A percentile compares a stretch with the other conserved stretches of the same genome.
phyloP scores from a whole-genome alignment of 768 basidiomycete species.

The Auriscalpium vulgare region DNA sequence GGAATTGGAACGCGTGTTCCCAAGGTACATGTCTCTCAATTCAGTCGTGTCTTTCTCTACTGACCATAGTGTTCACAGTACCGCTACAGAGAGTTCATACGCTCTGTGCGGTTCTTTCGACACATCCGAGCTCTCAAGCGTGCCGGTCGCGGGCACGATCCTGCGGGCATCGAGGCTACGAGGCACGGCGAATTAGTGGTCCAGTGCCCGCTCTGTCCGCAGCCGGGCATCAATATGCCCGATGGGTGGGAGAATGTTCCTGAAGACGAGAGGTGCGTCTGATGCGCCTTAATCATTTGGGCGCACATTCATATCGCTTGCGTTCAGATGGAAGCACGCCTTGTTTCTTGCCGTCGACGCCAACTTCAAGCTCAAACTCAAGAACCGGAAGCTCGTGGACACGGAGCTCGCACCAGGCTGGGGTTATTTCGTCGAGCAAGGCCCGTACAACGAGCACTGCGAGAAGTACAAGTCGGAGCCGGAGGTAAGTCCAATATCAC shows the following conservation, averaged over 20 bases:
- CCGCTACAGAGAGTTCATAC: conserved; percentile 3
- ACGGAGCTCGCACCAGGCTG: neutral
- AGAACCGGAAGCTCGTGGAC: neutral
- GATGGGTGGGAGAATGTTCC: conserved; percentile 11
- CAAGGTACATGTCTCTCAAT: neutral
- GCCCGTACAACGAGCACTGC: neutral
- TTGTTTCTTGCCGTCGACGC: conserved; percentile 9
- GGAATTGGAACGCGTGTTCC: neutral
- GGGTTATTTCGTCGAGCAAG: neutral
- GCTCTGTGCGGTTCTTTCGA: conserved; percentile 12
- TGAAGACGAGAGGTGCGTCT: conserved; percentile 8
- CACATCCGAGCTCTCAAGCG: conserved; percentile 17
- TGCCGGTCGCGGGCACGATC: conserved; percentile 14
- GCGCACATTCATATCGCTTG: neutral
- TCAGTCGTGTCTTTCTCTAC: neutral
- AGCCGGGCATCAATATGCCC: conserved; percentile 14
- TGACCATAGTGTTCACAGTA: neutral
- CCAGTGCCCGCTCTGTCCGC: conserved; percentile 20
- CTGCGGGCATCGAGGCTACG: conserved; percentile 9
- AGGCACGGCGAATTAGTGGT: conserved; percentile 11
- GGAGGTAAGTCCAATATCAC: conserved; percentile 20
- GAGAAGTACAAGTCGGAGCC: neutral
- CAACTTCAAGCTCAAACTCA: neutral
- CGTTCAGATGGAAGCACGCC: neutral
- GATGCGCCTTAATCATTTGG: neutral